Conservation (phyloP, 2,329 filamentous ascomycete species). For the Colletotrichum musicola region DNA sequence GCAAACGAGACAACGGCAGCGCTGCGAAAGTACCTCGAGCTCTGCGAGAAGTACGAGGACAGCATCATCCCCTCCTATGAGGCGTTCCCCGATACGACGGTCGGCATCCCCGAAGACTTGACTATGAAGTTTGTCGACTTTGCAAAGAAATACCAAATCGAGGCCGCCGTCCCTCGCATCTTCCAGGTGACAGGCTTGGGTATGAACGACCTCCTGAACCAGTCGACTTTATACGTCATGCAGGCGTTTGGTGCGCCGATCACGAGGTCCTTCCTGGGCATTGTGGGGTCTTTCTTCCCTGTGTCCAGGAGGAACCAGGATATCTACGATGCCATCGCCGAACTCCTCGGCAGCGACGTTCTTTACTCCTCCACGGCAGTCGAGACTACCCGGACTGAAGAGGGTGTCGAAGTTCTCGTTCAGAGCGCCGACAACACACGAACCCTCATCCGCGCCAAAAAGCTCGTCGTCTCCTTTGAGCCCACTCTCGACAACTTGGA, state of each 20-base stretch:
- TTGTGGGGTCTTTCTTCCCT: slow-evolving; percentile 48
- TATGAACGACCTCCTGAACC: slow-evolving; percentile 56
- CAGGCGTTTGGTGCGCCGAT: slow-evolving; percentile 55
- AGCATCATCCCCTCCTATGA: slow-evolving; percentile 51
- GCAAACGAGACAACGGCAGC: slow-evolving; percentile 42
- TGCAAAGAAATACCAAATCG: slow-evolving; percentile 58
- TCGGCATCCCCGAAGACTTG: slow-evolving; percentile 48
- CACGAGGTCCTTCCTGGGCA: slow-evolving; percentile 47
- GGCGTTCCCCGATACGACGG: slow-evolving; percentile 55
- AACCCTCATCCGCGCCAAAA: slow-evolving; percentile 46
- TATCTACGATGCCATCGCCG: slow-evolving; percentile 53
- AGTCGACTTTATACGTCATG: slow-evolving; percentile 60
- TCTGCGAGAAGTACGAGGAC: slow-evolving; percentile 47
- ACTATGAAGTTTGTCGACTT: slow-evolving; percentile 49
- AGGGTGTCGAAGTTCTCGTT: slow-evolving; percentile 48
- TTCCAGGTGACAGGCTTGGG: slow-evolving; percentile 57
- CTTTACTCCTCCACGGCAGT: slow-evolving; percentile 52
- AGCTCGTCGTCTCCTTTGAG: slow-evolving; percentile 52
- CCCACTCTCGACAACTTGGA: slow-evolving; percentile 48
- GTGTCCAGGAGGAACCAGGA: slow-evolving; percentile 53
- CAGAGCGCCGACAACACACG: slow-evolving; percentile 39
- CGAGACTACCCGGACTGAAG: slow-evolving; percentile 45
- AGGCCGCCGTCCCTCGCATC: slow-evolving; percentile 54
- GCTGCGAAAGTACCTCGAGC: slow-evolving; percentile 46
- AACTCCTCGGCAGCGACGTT: slow-evolving; percentile 51